Percentiles rank a stretch among this genome's conserved stretches.
phyloP scores from a whole-genome alignment of 2,329 filamentous ascomycete species.

The Diaporthe eres region DNA sequence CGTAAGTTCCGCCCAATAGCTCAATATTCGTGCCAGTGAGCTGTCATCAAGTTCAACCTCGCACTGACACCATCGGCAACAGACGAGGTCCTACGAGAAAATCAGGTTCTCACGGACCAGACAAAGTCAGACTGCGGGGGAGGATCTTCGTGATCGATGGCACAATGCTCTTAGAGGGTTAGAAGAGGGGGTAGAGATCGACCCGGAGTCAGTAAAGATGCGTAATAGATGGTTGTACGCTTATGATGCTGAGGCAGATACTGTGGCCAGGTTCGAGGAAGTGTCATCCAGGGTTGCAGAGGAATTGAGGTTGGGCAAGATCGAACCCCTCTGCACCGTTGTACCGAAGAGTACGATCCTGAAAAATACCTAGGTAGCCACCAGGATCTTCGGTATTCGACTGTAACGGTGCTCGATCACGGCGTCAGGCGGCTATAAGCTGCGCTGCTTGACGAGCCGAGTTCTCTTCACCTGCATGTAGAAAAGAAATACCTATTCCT shows the following conservation, averaged over 20 bases:
- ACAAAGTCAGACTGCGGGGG: conserved; percentile 59
- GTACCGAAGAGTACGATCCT: neutral
- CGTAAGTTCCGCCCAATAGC: conserved; percentile 44
- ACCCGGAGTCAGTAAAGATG: conserved; percentile 62
- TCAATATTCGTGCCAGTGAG: neutral
- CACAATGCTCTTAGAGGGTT: conserved; percentile 58
- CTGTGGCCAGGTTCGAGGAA: conserved; percentile 56
- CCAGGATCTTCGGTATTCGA: neutral
- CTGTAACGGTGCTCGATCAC: neutral
- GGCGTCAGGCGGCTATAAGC: neutral
- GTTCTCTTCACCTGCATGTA: neutral
- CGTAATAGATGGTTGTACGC: conserved; percentile 62
- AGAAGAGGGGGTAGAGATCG: conserved; percentile 57
- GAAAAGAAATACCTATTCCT: neutral
- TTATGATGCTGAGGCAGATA: conserved; percentile 62
- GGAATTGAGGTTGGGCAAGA: conserved; percentile 54
- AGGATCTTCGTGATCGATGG: conserved; percentile 60
- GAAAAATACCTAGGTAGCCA: neutral
- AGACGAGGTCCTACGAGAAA: conserved; percentile 60
- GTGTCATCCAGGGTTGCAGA: conserved; percentile 54
- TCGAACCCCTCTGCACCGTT: conserved; percentile 41
- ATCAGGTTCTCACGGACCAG: conserved; percentile 57
- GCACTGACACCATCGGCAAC: conserved; percentile 7
- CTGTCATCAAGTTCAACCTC: neutral
- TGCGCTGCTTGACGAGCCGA: neutral